These are phyloP conservation scores for Patellifolia procumbens DNA, from an alignment of 179 eudicot species.

Conservation along the genomic window DNA sequence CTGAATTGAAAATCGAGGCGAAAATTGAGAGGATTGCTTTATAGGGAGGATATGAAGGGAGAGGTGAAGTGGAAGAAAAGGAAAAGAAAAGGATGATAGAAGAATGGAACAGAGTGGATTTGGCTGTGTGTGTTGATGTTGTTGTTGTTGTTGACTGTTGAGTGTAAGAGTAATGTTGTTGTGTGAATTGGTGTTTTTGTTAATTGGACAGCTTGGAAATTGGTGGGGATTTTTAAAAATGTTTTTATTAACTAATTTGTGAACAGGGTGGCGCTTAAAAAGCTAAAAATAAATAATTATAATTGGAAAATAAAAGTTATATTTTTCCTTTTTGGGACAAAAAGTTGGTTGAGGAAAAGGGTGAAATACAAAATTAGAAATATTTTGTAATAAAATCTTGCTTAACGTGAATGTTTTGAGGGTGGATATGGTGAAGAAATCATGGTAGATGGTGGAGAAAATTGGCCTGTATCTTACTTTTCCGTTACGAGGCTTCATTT, in stretches of 20 bases:
- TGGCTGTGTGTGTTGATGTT: slow-evolving; percentile 12
- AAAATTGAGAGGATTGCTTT: not conserved
- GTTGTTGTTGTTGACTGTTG: too few relatives aligned
- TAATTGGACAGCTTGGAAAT: slow-evolving; percentile 21
- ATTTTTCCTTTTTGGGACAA: too few relatives aligned
- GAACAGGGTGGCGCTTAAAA: slow-evolving; percentile 11
- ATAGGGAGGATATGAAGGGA: not conserved
- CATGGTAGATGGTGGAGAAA: too few relatives aligned
- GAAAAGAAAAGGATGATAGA: slow-evolving; percentile 7
- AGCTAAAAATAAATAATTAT: not conserved
- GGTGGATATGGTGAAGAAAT: not conserved
- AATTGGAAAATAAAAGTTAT: too few relatives aligned
- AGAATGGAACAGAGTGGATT: slow-evolving; percentile 28
- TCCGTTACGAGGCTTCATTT: too few relatives aligned
- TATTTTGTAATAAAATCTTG: not conserved
- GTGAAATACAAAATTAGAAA: too few relatives aligned
- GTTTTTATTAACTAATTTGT: slow-evolving; percentile 14
- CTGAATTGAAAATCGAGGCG: not conserved
- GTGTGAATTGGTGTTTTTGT: not conserved
- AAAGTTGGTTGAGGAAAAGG: too few relatives aligned
- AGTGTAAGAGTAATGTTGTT: not conserved
- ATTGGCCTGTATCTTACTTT: too few relatives aligned
- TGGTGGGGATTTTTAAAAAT: not conserved
- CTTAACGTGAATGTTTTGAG: not conserved
- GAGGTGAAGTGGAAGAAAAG: slow-evolving; percentile 22